Percentiles rank a stretch among this genome's conserved stretches.
Conservation (phyloP, 768 basidiomycete species). For the Suillus subluteus region DNA sequence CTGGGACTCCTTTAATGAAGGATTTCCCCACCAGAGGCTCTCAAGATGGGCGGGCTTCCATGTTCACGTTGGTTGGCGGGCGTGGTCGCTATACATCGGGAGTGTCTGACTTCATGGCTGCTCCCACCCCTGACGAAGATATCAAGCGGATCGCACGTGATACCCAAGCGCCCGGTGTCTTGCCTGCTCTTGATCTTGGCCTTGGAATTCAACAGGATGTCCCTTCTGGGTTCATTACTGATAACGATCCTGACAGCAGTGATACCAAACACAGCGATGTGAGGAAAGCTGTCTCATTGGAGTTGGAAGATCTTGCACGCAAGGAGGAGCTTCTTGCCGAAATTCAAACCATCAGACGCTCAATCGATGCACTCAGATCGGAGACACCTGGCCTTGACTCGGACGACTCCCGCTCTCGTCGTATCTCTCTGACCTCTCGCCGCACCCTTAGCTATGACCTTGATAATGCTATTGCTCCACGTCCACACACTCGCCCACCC, state of each 20-base stretch:
- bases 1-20: constrained; percentile 69
- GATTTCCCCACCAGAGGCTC: constrained; percentile 57
- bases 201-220: constrained; percentile 75
- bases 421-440: constrained; percentile 66
- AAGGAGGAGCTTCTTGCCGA: constrained; percentile 76
- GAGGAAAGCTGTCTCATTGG: constrained; percentile 42
- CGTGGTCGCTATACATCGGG: constrained; percentile 67
- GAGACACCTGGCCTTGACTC: constrained; percentile 57
- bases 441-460: constrained; percentile 74
- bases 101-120: constrained; percentile 73
- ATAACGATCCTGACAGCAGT: constrained; percentile 36
- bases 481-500: constrained; percentile 71
- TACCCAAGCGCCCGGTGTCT: constrained; percentile 54
- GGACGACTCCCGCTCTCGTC: constrained; percentile 64
- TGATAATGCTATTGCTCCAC: constrained; percentile 49
- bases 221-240: constrained; percentile 68
- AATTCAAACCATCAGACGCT: constrained; percentile 78
- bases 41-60: constrained; percentile 43
- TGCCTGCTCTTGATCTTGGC: constrained; percentile 79
- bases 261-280: constrained; percentile 32
- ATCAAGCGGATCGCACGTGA: constrained; percentile 52
- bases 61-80: constrained; percentile 52
- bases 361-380: constrained; percentile 74
- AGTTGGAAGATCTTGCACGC: constrained; percentile 57
- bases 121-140: constrained; percentile 65